Evolutionary conservation across 1,139 yeast species (phyloP).

Genomic region (Debaryomyces sp.): DNA sequence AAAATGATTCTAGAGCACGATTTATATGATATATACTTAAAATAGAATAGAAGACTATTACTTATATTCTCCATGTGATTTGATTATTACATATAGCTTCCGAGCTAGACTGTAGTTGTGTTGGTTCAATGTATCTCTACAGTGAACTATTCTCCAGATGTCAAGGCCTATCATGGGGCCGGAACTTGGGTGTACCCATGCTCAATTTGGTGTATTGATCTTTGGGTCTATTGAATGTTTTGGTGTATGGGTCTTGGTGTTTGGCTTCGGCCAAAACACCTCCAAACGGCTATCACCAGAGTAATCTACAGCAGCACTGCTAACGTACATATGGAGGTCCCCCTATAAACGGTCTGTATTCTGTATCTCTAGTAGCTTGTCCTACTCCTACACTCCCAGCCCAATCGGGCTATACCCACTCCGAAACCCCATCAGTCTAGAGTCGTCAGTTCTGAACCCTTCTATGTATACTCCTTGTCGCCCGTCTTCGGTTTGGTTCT

Average conservation of each 20-base stretch:
- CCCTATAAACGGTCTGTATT: too few relatives aligned
- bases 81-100: not conserved
- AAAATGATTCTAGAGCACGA: slow-evolving; percentile 20
- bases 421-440: not conserved
- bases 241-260: not conserved
- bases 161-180: not conserved
- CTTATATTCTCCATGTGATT: not conserved
- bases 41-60: slow-evolving; percentile 1
- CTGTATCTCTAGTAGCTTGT: not conserved
- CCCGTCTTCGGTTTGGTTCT: not conserved
- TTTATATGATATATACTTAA: slow-evolving; percentile 4
- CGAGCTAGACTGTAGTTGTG: not conserved
- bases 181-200: too few relatives aligned
- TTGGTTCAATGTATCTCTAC: not conserved
- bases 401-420: not conserved
- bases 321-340: too few relatives aligned
- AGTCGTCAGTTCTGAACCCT: not conserved
- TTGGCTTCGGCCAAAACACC: not conserved
- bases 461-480: not conserved
- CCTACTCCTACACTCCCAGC: not conserved
- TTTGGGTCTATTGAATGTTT: not conserved
- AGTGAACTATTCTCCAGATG: not conserved
- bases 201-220: not conserved
- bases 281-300: not conserved
- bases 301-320: not conserved